These are phyloP conservation scores for Solanum etuberosum DNA, from an alignment of 257 asterid genomes.

Conservation along the genomic window DNA sequence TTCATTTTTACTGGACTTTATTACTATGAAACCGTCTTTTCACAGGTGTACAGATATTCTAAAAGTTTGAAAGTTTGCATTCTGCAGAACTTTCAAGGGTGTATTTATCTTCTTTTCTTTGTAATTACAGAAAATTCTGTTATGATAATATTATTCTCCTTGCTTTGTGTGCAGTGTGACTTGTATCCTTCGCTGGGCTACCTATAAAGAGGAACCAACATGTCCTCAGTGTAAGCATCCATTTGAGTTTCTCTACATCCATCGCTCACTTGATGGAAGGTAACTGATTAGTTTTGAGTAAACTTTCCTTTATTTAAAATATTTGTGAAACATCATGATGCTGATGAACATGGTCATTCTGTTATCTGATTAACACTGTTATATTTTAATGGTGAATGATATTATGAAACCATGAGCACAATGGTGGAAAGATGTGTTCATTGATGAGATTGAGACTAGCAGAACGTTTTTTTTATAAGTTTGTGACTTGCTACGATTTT, in stretches of 20 bases:
- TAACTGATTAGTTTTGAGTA: constrained; percentile 6
- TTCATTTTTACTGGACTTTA: neutral
- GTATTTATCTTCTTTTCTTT: neutral
- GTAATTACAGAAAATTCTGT: neutral
- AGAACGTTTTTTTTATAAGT: neutral
- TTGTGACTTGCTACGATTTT: neutral
- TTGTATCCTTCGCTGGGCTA: constrained; percentile 89
- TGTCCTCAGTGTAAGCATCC: constrained; percentile 92
- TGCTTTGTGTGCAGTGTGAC: constrained; percentile 45
- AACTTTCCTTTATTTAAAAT: neutral
- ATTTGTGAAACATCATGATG: neutral
- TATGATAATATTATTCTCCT: neutral
- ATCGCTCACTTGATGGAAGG: constrained; percentile 94
- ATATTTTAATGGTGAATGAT: neutral
- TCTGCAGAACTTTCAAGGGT: neutral
- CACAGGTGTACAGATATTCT: neutral
- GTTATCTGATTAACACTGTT: neutral
- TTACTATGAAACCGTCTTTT: neutral
- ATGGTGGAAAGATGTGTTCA: neutral
- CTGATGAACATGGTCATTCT: neutral
- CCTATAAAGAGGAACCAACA: constrained; percentile 66
- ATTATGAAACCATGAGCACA: neutral
- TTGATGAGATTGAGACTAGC: neutral
- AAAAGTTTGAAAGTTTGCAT: neutral
- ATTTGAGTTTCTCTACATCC: constrained; percentile 68